A percentile compares a stretch with the other conserved stretches of the same genome.
Conservation (phyloP, 805 yeast genomes). For the Candida chauliodis region DNA sequence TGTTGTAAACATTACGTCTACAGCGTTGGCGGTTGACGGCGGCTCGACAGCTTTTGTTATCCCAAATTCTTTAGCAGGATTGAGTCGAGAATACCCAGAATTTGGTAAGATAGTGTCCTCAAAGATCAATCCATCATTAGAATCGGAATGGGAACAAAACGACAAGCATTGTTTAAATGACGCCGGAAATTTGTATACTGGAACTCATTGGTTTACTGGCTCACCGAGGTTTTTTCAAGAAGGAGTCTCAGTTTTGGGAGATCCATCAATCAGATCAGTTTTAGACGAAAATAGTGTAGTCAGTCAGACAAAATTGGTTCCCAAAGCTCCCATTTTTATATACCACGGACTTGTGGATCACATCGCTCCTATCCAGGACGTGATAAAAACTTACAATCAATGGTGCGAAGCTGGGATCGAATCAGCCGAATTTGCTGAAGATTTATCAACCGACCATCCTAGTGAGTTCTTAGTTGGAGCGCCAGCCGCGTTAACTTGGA, state of each 20-base stretch:
- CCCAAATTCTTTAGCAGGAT: constrained; percentile 28
- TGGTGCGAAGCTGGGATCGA: constrained; percentile 27
- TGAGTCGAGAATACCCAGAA: constrained; percentile 28
- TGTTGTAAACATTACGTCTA: constrained; percentile 31
- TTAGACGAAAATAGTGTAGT: neutral
- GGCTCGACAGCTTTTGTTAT: constrained; percentile 26
- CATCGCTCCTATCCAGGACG: constrained; percentile 18
- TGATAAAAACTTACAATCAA: constrained; percentile 18
- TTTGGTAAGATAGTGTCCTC: neutral
- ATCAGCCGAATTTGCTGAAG: constrained; percentile 27
- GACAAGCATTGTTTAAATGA: constrained; percentile 1
- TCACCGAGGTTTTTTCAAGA: neutral
- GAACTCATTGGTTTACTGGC: neutral
- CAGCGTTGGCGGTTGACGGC: constrained; percentile 23
- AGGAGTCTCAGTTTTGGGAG: neutral
- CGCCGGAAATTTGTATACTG: neutral
- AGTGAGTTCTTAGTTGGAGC: constrained; percentile 19
- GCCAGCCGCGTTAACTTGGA: constrained; percentile 22
- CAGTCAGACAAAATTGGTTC: constrained; percentile 11
- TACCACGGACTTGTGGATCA: constrained; percentile 20
- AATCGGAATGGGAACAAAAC: neutral
- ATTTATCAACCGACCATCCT: constrained; percentile 24
- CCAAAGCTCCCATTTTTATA: constrained; percentile 19
- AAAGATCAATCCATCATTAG: neutral
- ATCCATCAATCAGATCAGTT: neutral